Evolutionary conservation across 805 yeast species (phyloP).

Genomic region (Saturnispora hagleri): DNA sequence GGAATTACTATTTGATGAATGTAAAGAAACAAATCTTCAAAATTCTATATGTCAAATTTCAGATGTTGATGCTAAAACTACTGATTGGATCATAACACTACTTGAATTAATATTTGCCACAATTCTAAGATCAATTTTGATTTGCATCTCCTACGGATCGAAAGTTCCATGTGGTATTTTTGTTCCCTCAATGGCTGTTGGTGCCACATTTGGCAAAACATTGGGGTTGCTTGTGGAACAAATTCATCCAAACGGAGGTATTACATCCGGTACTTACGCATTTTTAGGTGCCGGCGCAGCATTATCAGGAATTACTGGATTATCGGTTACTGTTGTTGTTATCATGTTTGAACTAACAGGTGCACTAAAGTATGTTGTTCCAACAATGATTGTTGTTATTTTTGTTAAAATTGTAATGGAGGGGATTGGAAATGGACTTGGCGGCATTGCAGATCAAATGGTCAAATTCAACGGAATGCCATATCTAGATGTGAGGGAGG

Average conservation of each 20-base stretch:
- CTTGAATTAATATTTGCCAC: slow-evolving; percentile 63
- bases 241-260: slow-evolving; percentile 31
- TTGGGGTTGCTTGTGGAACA: slow-evolving; percentile 65
- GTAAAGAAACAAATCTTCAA: neutral
- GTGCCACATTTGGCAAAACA: slow-evolving; percentile 89
- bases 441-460: slow-evolving; percentile 96
- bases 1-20: slow-evolving; percentile 73
- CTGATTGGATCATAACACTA: slow-evolving; percentile 25
- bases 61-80: neutral
- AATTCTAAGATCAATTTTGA: slow-evolving; percentile 55
- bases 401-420: slow-evolving; percentile 76
- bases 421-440: slow-evolving; percentile 54
- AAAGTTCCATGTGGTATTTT: slow-evolving; percentile 97
- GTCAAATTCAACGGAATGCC: slow-evolving; percentile 85
- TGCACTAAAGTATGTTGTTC: slow-evolving; percentile 82
- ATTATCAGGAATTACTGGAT: slow-evolving; percentile 85
- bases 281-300: slow-evolving; percentile 95
- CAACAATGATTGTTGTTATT: slow-evolving; percentile 94
- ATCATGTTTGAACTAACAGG: slow-evolving; percentile 97
- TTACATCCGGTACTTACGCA: slow-evolving; percentile 93
- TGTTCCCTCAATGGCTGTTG: slow-evolving; percentile 95
- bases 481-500: slow-evolving; percentile 62
- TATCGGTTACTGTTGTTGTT: slow-evolving; percentile 87
- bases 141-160: slow-evolving; percentile 82
- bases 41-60: slow-evolving; percentile 10